Conservation (phyloP, 2,329 filamentous ascomycete species). For the Trichoderma lentiforme region DNA sequence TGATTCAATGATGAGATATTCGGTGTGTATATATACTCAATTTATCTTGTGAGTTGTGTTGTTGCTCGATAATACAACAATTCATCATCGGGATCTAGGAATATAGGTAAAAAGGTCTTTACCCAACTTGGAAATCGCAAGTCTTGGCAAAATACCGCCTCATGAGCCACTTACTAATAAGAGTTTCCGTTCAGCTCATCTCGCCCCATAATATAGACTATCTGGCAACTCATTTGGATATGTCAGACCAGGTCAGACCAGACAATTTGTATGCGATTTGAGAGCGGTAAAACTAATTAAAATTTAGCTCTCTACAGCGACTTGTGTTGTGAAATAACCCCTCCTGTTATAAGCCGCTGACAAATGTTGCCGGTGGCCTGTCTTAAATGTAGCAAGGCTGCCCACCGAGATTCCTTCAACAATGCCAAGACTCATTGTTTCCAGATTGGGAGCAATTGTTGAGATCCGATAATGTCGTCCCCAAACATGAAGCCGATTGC, state of each 20-base stretch:
- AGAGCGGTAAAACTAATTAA: background rate
- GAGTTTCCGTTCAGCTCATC: background rate
- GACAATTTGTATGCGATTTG: background rate
- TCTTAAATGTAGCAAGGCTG: background rate
- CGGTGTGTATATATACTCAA: background rate
- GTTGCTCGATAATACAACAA: background rate
- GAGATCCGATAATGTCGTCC: background rate
- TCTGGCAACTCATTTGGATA: background rate
- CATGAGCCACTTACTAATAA: background rate
- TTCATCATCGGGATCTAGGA: background rate
- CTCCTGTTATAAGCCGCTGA: background rate
- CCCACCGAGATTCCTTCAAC: background rate
- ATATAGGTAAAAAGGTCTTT: background rate
- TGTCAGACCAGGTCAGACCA: background rate
- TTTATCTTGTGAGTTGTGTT: background rate
- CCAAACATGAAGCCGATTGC: background rate
- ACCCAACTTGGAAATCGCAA: background rate
- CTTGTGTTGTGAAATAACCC: background rate
- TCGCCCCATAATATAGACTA: background rate
- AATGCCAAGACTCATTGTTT: background rate
- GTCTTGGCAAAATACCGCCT: background rate
- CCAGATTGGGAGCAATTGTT: background rate
- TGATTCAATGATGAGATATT: background rate
- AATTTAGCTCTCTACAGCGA: background rate
- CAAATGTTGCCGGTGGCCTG: background rate